Evolutionary conservation across 176 grass and related monocot genomes (phyloP).

Genomic region (Urochloa ruziziensis): DNA sequence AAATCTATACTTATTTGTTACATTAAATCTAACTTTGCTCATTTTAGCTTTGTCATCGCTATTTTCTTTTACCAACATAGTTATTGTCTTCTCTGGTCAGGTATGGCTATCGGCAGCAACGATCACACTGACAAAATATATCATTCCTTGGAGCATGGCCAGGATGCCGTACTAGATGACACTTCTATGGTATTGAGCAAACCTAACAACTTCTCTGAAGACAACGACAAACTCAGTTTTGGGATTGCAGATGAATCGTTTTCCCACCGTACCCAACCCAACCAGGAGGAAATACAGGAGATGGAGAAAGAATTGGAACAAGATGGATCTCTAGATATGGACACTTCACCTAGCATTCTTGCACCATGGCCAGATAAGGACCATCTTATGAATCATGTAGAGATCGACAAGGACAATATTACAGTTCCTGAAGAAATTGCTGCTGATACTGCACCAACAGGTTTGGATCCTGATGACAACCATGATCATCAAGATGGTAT

Average conservation of each 20-base stretch:
- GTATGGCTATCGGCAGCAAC: conserved; percentile 26
- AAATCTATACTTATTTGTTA: conserved; percentile 14
- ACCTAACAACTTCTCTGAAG: conserved; percentile 46
- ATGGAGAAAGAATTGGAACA: conserved; percentile 22
- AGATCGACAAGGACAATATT: conserved; percentile 10
- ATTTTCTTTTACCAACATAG: conserved; percentile 14
- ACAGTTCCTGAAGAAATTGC: conserved; percentile 20
- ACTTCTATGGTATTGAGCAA: conserved; percentile 26
- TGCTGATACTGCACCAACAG: neutral
- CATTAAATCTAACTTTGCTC: neutral
- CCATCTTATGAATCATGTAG: conserved; percentile 25
- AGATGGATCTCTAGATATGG: conserved; percentile 8
- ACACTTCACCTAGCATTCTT: conserved; percentile 24
- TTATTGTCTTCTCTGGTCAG: conserved; percentile 44
- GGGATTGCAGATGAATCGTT: conserved; percentile 41
- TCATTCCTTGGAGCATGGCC: conserved; percentile 30
- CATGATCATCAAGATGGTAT: conserved; percentile 34
- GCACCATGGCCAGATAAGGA: conserved; percentile 17
- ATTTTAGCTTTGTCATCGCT: neutral
- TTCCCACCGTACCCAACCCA: neutral
- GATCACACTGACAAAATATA: conserved; percentile 32
- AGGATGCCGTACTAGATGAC: conserved; percentile 38
- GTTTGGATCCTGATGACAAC: conserved; percentile 17
- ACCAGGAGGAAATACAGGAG: conserved; percentile 26
- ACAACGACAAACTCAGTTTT: conserved; percentile 31